Evolutionary conservation across 495 filamentous ascomycete species (phyloP).

Genomic region (Neurospora africana): DNA sequence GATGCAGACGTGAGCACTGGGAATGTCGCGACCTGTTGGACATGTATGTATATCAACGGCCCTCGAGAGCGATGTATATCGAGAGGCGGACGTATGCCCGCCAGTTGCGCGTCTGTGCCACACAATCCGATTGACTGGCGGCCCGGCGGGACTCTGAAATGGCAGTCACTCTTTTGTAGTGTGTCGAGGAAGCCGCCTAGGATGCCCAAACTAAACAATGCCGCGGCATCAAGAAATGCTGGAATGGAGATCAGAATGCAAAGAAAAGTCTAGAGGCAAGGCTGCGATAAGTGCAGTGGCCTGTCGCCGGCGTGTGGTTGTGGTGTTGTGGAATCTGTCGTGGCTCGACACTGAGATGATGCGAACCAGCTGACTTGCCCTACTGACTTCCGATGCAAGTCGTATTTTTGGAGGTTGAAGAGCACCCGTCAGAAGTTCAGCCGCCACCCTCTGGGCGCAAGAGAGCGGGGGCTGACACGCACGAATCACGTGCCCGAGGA

Average conservation of each 20-base stretch:
- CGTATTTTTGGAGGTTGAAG: conserved; percentile 7
- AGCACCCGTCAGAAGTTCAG: conserved; percentile 1
- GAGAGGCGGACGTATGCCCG: background rate
- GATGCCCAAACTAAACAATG: background rate
- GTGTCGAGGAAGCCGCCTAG: background rate
- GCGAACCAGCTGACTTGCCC: background rate
- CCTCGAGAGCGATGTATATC: background rate
- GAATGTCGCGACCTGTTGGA: background rate
- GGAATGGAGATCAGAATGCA: background rate
- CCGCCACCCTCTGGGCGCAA: conserved; percentile 2
- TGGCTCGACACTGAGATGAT: background rate
- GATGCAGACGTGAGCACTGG: background rate
- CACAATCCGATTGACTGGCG: background rate
- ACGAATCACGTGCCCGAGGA: conserved; percentile 9
- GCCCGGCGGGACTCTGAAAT: background rate
- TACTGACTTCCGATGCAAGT: background rate
- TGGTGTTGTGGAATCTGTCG: background rate
- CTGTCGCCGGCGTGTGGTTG: background rate
- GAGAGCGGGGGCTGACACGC: conserved; percentile 6
- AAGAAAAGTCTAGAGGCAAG: background rate
- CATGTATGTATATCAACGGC: background rate
- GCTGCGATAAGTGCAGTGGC: background rate
- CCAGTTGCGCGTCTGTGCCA: background rate
- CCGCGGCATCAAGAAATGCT: background rate
- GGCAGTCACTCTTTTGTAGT: background rate